Evolutionary conservation across 352 stramenopile species (phyloP).

Genomic region (Saprolegnia diclina): DNA sequence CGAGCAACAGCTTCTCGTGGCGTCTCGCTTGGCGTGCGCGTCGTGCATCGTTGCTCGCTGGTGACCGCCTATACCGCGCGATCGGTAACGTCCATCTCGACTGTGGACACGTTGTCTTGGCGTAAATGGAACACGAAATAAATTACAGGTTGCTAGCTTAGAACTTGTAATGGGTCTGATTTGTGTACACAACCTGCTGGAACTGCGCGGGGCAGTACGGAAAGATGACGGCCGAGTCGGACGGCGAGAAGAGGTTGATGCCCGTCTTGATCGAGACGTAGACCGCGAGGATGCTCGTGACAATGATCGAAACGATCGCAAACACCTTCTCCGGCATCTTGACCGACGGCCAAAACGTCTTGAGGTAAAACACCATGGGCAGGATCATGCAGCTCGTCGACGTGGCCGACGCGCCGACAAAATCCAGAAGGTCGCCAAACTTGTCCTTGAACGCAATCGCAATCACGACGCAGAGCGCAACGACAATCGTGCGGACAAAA

Average conservation of each 20-base stretch:
- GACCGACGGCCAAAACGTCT: slow-evolving; percentile 9
- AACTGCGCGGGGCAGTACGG: slow-evolving; percentile 31
- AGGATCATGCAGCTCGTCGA: slow-evolving; percentile 23
- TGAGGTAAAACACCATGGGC: slow-evolving; percentile 26
- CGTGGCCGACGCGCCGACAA: slow-evolving; percentile 15
- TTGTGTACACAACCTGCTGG: slow-evolving; percentile 31
- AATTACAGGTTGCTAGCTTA: slow-evolving; percentile 5
- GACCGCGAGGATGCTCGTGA: slow-evolving; percentile 13
- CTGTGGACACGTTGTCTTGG: too few relatives aligned
- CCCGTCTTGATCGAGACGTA: slow-evolving; percentile 34
- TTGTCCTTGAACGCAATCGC: slow-evolving; percentile 21
- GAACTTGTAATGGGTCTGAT: slow-evolving; percentile 28
- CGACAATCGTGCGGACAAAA: slow-evolving; percentile 5
- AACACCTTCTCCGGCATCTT: background rate
- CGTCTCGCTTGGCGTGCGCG: too few relatives aligned
- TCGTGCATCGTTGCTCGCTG: too few relatives aligned
- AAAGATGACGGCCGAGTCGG: slow-evolving; percentile 1
- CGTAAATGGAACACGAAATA: background rate
- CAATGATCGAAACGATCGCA: slow-evolving; percentile 18
- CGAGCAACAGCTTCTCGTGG: too few relatives aligned
- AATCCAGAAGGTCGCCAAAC: slow-evolving; percentile 19
- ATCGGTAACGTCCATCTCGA: too few relatives aligned
- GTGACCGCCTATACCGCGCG: too few relatives aligned
- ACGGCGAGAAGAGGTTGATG: slow-evolving; percentile 29
- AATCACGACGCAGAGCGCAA: background rate